phyloP scores from a whole-genome alignment of 441 rosid species.

The Flueggea neowawraea region DNA sequence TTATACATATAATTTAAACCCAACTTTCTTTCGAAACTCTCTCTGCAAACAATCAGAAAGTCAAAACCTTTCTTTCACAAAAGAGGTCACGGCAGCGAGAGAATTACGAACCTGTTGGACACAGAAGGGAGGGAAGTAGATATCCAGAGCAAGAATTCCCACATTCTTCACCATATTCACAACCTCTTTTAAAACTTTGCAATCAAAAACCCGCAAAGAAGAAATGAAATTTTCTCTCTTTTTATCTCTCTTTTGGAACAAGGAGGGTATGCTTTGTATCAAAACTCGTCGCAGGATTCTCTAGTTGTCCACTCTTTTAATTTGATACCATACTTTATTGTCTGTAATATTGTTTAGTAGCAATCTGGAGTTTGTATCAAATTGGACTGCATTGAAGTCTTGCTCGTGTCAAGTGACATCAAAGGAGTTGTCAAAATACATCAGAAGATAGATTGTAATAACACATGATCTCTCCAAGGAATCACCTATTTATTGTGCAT shows the following conservation, averaged over 20 bases:
- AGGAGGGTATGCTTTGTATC: too few species aligned
- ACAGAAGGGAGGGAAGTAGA: constrained; percentile 95
- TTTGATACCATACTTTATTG: too few species aligned
- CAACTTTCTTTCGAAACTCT: not conserved
- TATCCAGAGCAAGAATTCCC: constrained; percentile 87
- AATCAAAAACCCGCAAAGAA: not conserved
- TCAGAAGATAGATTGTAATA: constrained; percentile 10
- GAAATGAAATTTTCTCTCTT: not conserved
- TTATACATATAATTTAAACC: too few species aligned
- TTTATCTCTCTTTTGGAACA: too few species aligned
- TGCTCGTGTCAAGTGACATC: constrained; percentile 1
- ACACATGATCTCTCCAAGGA: constrained; percentile 9
- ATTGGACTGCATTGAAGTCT: not conserved
- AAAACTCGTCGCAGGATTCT: constrained; percentile 27
- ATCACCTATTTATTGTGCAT: constrained; percentile 6
- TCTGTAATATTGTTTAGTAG: not conserved
- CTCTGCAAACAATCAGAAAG: constrained; percentile 9
- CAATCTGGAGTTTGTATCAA: not conserved
- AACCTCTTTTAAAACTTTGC: not conserved
- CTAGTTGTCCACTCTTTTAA: constrained; percentile 16
- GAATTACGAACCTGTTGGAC: constrained; percentile 65
- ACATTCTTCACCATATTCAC: constrained; percentile 90
- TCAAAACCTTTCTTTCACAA: not conserved
- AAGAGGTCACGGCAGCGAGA: not conserved
- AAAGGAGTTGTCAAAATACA: constrained; percentile 1